Base-by-base conservation (phyloP, 192 early-diverging fungal species). In the Endogone sp. region DNA sequence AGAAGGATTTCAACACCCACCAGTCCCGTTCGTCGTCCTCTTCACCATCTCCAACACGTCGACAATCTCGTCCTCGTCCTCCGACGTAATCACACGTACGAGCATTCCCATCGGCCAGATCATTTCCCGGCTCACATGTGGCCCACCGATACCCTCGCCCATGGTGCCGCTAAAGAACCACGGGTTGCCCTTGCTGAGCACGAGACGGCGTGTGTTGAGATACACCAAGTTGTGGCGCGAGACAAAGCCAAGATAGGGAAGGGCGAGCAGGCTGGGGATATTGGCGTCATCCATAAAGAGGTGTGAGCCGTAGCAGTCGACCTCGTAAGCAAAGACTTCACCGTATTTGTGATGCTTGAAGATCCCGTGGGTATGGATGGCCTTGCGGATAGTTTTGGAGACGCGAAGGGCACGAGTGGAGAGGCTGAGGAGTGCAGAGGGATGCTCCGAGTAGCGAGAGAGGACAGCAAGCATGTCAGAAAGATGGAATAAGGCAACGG, bases 221-320 rank as follows among this genome's bases (percentile, higher is more conserved):
- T 92, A 92, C 0, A 82, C 57, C 13, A 81, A 60, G 32, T 91
- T 81, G 37, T 71, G 56, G 11, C 73, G 55, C 28, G 62, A 29
- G 11, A 88, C 62, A 68, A 90, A 91, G 0, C 86, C 90, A 13
- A 88, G 69, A 32, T 85, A 87, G 2, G 86, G 86, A 31, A 91
- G 64, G 2, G 86, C 84, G 21, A 91, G 63, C 3, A 91, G 78
- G 2, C 84, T 81, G 3, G 90, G 90, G 4, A 90, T 75, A 56
- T 91, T 91, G 4, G 90, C 90, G 60, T 91, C 90, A 71, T 92
- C 90, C 84, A 90, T 90, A 6, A 92, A 32, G 16, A 89, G 74
- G 1, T 66, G 22, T 6, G 84, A 84, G 2, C 90, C 89, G 64
- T 84, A 90, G 9, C 90, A 89, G 60, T 92, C 90, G 21, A 87